Evolutionary conservation across 345 rosid genomes (phyloP).

Genomic region (Erucastrum elatum): DNA sequence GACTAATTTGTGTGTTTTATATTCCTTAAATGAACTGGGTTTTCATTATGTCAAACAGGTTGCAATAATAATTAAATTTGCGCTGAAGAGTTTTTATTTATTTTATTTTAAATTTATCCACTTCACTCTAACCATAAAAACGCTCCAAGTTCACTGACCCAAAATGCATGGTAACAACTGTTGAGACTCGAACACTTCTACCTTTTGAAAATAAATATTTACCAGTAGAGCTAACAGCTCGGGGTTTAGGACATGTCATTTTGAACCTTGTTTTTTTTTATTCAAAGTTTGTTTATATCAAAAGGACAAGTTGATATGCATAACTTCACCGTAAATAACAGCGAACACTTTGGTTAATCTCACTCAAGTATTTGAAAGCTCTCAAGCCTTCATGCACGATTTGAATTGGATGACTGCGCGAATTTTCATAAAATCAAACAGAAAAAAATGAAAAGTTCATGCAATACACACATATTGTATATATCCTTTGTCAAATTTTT

Average conservation of each 20-base stretch:
- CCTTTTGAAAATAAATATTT: no score
- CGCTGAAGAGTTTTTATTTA: neutral
- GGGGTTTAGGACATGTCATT: neutral
- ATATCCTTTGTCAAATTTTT: neutral
- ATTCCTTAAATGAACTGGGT: no score
- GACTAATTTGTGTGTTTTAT: no score
- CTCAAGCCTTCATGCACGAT: no score
- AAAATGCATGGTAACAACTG: neutral
- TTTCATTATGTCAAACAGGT: no score
- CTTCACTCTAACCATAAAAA: neutral
- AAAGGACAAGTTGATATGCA: constrained; percentile 18
- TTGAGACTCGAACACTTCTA: no score
- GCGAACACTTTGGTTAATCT: constrained; percentile 25
- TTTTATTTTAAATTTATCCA: neutral
- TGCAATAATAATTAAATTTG: neutral
- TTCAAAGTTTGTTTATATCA: neutral
- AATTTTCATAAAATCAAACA: neutral
- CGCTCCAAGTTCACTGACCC: constrained; percentile 15
- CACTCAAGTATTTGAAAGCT: no score
- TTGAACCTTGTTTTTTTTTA: neutral
- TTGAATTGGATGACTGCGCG: constrained; percentile 10
- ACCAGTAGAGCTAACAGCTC: no score
- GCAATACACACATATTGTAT: neutral
- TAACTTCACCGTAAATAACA: constrained; percentile 24
- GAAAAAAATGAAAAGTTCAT: neutral